Base-by-base conservation (phyloP, 1,139 yeast species). In the Geotrichum fermentans region DNA sequence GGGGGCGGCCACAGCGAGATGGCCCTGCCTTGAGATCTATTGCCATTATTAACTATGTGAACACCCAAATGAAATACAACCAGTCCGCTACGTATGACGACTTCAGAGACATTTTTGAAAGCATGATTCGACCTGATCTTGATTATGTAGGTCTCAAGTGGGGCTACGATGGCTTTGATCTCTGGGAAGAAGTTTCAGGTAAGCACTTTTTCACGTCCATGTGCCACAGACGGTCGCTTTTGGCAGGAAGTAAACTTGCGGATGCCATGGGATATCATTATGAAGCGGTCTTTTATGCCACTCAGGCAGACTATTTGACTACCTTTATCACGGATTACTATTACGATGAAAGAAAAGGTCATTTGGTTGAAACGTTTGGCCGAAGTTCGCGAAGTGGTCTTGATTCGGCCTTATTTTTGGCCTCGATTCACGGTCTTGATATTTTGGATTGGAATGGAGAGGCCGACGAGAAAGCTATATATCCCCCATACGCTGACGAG, bases 1-100 rank as follows among this genome's bases (percentile, higher is more conserved):
- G 97, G 98, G 97, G 97, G 1, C 74, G 98, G 58, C 98, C 98
- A 0, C 98, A 90, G 66, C 76, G 88, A 54, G 98, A 92, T 65
- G 97, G 97, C 0, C 97, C 97, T 0, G 94, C 95, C 0, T 72
- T 90, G 51, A 74, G 97, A 56, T 75, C 82, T 2, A 73, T 82
- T 45, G 74, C 96, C 1, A 73, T 83, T 28, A 66, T 78, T 43
- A 77, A 78, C 54, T 87, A 79, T 62, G 61, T 87, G 52, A 66
- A 68, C 24, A 57, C 73, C 7, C 64, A 80, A 51, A 56, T 69
- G 4, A 62, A 69, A 38, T 65, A 64, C 51, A 63, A 66, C 29
- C 47, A 57, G 10, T 52, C 57, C 5, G 53, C 53, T 1, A 26
- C 17, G 6, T 58, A 59, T 29, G 61, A 58, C 16, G 52, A 52